Conservation (phyloP, 202 grass and related monocot species). For the Saccharum hybrid region DNA sequence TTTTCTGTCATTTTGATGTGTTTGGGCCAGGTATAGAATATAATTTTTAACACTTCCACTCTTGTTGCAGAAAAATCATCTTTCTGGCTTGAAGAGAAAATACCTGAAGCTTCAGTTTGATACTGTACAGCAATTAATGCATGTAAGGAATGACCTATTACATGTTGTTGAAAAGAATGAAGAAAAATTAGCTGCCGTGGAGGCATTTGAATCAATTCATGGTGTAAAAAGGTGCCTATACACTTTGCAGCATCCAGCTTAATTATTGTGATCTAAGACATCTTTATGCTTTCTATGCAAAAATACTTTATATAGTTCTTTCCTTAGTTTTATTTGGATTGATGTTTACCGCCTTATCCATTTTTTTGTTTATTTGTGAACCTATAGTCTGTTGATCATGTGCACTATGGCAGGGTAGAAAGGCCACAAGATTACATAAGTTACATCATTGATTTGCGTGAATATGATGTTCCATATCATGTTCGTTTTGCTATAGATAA, state of each 20-base stretch:
- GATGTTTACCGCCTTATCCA: conserved; percentile 13
- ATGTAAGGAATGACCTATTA: conserved; percentile 82
- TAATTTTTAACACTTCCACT: conserved; percentile 35
- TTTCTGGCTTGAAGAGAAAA: conserved; percentile 85
- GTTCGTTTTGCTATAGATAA: conserved; percentile 93
- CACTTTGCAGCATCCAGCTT: neutral
- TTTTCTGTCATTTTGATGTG: conserved; percentile 25
- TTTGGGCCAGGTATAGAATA: neutral
- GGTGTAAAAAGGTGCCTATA: conserved; percentile 68
- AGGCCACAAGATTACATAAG: conserved; percentile 87
- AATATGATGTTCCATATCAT: conserved; percentile 99
- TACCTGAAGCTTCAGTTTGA: conserved; percentile 94
- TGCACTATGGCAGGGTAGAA: conserved; percentile 76
- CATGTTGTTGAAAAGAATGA: conserved; percentile 89
- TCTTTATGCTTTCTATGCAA: conserved; percentile 32
- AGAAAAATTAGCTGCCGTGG: conserved; percentile 68
- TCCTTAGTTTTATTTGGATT: conserved; percentile 21
- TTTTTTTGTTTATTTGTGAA: conserved; percentile 38
- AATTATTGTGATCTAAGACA: conserved; percentile 8
- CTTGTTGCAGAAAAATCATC: conserved; percentile 94
- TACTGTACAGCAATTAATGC: conserved; percentile 90
- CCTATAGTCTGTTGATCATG: conserved; percentile 35
- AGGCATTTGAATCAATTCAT: conserved; percentile 95
- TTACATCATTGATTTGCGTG: conserved; percentile 85
- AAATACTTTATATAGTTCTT: neutral